Conservation (phyloP, 176 grass and related monocot species). For the Aegilops umbellulata region DNA sequence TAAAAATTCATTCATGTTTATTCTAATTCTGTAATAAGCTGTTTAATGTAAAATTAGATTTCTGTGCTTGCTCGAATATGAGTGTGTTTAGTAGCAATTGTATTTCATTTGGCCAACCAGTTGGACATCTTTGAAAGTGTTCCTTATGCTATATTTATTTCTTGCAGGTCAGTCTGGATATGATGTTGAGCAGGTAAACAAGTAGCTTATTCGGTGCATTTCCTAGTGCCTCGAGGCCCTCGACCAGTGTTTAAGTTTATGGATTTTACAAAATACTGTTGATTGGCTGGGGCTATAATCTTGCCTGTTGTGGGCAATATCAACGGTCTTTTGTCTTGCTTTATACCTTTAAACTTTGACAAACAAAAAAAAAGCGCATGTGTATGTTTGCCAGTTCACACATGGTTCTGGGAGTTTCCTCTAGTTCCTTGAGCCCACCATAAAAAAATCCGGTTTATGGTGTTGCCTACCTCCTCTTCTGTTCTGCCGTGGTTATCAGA, state of each 20-base stretch:
- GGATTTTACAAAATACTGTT: background rate
- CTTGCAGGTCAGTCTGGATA: slow-evolving; percentile 74
- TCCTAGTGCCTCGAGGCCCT: background rate
- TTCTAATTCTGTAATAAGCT: background rate
- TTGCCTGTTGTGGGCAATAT: background rate
- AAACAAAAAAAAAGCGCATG: background rate
- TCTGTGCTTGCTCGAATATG: background rate
- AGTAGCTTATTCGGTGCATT: slow-evolving; percentile 1
- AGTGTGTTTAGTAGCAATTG: background rate
- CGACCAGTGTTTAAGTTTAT: background rate
- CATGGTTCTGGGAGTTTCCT: background rate
- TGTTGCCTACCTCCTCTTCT: background rate
- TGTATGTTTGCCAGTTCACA: background rate
- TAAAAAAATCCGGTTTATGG: background rate
- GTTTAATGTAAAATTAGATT: background rate
- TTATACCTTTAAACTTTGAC: background rate
- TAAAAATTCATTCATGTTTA: background rate
- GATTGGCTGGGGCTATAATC: slow-evolving; percentile 3
- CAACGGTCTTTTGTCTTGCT: background rate
- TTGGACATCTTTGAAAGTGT: background rate
- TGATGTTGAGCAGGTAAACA: slow-evolving; percentile 72
- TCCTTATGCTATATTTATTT: slow-evolving; percentile 12
- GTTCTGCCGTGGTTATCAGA: background rate
- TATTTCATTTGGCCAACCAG: background rate
- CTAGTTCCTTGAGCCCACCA: background rate